Conservation (phyloP, 139 green algal genomes). For the Closterium sp. region DNA sequence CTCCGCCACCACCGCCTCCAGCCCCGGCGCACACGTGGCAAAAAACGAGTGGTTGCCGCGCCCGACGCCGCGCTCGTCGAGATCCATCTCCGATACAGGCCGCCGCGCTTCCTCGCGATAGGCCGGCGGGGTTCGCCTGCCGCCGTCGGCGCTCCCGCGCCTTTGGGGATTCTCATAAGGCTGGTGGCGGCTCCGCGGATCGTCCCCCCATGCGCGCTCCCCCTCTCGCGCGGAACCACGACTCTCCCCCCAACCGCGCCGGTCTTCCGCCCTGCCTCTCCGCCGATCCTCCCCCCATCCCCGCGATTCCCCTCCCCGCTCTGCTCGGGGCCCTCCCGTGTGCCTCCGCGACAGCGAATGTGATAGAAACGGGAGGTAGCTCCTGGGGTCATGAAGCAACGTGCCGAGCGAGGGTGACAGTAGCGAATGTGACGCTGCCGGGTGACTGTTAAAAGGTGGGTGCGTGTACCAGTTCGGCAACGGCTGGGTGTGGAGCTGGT, state of each 20-base stretch:
- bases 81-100: background rate
- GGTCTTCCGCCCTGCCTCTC: background rate
- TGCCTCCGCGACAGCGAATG: background rate
- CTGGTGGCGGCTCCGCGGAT: background rate
- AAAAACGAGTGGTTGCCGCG: constrained; percentile 19
- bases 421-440: background rate
- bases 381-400: background rate
- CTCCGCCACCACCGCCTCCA: constrained; percentile 71
- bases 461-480: too few relatives aligned
- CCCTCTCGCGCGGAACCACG: background rate
- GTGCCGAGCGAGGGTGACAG: background rate
- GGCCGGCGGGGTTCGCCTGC: background rate
- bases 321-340: background rate
- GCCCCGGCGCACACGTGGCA: constrained; percentile 77
- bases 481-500: too few relatives aligned
- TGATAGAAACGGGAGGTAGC: background rate
- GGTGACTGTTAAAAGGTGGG: too few relatives aligned
- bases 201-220: background rate
- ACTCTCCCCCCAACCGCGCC: background rate
- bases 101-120: background rate
- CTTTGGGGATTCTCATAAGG: background rate
- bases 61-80: background rate
- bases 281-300: background rate
- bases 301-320: background rate
- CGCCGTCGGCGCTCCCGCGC: background rate